A percentile compares a stretch with the other conserved stretches of the same genome.
Evolutionary conservation across 108 stramenopile species (phyloP).

Genomic region (Pseudonitzschia delicatissima): DNA sequence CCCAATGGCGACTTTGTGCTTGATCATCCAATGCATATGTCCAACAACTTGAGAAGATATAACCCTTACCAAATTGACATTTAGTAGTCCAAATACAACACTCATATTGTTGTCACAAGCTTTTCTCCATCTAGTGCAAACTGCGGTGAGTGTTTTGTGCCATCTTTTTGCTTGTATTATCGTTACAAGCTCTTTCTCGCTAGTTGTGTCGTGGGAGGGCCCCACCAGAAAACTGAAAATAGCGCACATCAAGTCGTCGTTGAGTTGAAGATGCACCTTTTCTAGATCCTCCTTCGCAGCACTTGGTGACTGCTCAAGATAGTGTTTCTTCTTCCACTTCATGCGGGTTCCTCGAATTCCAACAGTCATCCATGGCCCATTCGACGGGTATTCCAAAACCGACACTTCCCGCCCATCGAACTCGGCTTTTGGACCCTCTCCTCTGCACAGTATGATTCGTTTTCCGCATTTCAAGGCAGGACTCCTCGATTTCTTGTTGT

Average conservation of each 20-base stretch:
- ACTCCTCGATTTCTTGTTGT: too few relatives aligned
- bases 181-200: too few relatives aligned
- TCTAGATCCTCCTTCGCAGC: too few relatives aligned
- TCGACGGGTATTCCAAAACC: background rate
- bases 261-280: too few relatives aligned
- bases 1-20: background rate
- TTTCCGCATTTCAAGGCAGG: too few relatives aligned
- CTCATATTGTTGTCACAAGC: background rate
- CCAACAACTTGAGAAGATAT: background rate
- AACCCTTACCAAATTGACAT: background rate
- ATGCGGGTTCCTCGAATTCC: background rate
- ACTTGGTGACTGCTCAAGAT: too few relatives aligned
- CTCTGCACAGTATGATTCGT: background rate
- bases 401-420: background rate
- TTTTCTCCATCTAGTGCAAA: background rate
- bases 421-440: background rate
- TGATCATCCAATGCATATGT: background rate
- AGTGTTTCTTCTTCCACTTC: background rate
- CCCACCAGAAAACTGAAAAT: too few relatives aligned
- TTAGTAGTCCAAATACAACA: background rate
- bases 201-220: background rate
- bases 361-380: background rate
- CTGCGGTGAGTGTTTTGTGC: background rate
- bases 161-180: too few relatives aligned
- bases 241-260: too few relatives aligned